phyloP scores from a whole-genome alignment of 2,329 filamentous ascomycete species.

The Rhynchosporium agropyri region DNA sequence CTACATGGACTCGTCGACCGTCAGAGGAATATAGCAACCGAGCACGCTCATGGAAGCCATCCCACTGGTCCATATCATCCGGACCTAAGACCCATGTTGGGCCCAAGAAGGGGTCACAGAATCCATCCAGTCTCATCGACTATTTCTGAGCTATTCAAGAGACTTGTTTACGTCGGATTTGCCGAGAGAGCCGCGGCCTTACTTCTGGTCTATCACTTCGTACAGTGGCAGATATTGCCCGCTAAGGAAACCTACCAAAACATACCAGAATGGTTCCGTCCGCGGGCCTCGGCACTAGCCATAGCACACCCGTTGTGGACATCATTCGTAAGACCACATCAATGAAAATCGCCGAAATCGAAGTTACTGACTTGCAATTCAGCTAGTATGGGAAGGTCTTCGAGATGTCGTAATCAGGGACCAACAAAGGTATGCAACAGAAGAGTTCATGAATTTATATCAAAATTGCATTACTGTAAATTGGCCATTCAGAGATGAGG shows the following conservation, averaged over 20 bases:
- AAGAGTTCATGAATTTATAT: conserved; percentile 45
- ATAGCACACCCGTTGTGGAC: conserved; percentile 43
- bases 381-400: conserved; percentile 44
- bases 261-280: conserved; percentile 35
- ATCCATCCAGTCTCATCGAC: conserved; percentile 38
- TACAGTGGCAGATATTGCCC: conserved; percentile 37
- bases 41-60: conserved; percentile 35
- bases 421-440: conserved; percentile 45
- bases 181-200: conserved; percentile 32
- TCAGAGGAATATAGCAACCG: conserved; percentile 43
- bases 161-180: conserved; percentile 25
- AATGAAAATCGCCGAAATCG: conserved; percentile 18
- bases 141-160: conserved; percentile 38
- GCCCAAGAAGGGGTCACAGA: conserved; percentile 37
- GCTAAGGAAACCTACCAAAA: conserved; percentile 29
- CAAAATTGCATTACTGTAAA: conserved; percentile 43
- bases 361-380: conserved; percentile 38
- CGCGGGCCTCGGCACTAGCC: conserved; percentile 38
- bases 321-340: conserved; percentile 28
- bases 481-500: conserved; percentile 40
- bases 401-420: conserved; percentile 44
- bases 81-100: conserved; percentile 43
- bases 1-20: conserved; percentile 45
- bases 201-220: conserved; percentile 32
- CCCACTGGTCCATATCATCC: conserved; percentile 43